Conservation (phyloP, 106 monocot species). For the Dendrobium huoshanense region DNA sequence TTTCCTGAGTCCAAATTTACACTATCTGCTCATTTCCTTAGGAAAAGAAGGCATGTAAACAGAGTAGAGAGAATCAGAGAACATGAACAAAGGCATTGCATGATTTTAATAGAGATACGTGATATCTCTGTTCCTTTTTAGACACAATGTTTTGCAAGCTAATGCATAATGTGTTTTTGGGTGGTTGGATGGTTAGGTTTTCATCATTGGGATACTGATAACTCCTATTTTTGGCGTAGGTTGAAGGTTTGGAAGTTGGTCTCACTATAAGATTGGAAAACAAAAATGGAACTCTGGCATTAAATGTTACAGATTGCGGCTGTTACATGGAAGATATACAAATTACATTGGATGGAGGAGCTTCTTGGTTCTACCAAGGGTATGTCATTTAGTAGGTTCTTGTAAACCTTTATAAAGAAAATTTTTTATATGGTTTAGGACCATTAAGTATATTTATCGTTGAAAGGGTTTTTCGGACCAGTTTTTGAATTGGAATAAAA, state of each 20-base stretch:
- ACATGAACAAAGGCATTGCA: not conserved
- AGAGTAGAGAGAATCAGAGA: no score
- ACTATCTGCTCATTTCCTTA: no score
- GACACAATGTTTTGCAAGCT: not conserved
- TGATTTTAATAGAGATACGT: not conserved
- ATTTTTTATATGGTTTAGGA: not conserved
- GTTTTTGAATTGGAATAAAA: not conserved
- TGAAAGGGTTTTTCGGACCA: not conserved
- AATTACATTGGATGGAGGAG: conserved; percentile 77
- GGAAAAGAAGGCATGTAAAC: no score
- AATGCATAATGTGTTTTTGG: not conserved
- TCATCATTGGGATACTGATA: conserved; percentile 24
- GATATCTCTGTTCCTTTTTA: not conserved
- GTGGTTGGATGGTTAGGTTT: not conserved
- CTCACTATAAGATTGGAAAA: conserved; percentile 56
- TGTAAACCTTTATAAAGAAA: not conserved
- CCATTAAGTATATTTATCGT: conserved; percentile 1
- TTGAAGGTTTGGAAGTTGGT: conserved; percentile 85
- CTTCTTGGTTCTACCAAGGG: conserved; percentile 99
- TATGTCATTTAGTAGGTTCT: conserved; percentile 24
- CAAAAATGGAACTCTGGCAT: conserved; percentile 50
- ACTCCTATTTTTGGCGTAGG: conserved; percentile 43
- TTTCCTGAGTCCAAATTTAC: no score
- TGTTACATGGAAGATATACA: conserved; percentile 68
- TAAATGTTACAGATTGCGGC: conserved; percentile 45